A percentile compares a stretch with the other conserved stretches of the same genome.
Evolutionary conservation across 1,284 basidiomycete genomes (phyloP).

Genomic region (Earliella scabrosa): DNA sequence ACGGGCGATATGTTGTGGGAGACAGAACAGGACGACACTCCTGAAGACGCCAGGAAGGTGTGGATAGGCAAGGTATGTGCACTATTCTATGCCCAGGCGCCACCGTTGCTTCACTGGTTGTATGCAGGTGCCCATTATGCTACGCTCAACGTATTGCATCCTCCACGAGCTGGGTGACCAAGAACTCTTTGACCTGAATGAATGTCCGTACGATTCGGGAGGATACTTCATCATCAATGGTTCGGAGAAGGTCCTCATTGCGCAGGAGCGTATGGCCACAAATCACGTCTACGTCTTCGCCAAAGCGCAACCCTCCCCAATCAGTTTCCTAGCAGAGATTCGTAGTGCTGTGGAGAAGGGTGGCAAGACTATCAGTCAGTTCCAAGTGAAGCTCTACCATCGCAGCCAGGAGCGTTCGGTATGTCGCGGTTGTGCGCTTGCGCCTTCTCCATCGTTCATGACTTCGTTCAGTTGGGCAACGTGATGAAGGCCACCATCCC

Average conservation of each 20-base stretch:
- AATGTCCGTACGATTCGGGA: slow-evolving; percentile 98
- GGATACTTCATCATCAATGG: slow-evolving; percentile 99
- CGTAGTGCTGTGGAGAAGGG: slow-evolving; percentile 98
- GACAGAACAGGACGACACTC: slow-evolving; percentile 67
- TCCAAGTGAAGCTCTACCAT: slow-evolving; percentile 98
- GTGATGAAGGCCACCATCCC: slow-evolving; percentile 98
- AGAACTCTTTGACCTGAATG: slow-evolving; percentile 89
- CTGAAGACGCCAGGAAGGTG: slow-evolving; percentile 80
- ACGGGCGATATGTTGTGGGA: slow-evolving; percentile 88
- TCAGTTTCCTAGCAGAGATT: slow-evolving; percentile 97
- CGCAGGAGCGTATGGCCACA: slow-evolving; percentile 99
- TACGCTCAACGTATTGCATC: slow-evolving; percentile 95
- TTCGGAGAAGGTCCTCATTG: slow-evolving; percentile 99
- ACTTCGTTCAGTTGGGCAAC: slow-evolving; percentile 69
- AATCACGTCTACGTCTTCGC: slow-evolving; percentile 99
- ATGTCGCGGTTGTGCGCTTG: slow-evolving; percentile 35
- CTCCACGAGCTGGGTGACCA: slow-evolving; percentile 81
- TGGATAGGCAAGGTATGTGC: slow-evolving; percentile 91
- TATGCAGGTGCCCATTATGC: slow-evolving; percentile 93
- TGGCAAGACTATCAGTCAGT: slow-evolving; percentile 97
- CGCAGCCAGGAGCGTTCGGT: slow-evolving; percentile 87
- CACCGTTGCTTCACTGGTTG: slow-evolving; percentile 5
- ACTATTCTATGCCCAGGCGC: background rate
- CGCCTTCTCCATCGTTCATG: background rate
- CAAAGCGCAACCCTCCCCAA: slow-evolving; percentile 95